phyloP scores from a whole-genome alignment of 352 stramenopile species.

The Globisporangium solare region DNA sequence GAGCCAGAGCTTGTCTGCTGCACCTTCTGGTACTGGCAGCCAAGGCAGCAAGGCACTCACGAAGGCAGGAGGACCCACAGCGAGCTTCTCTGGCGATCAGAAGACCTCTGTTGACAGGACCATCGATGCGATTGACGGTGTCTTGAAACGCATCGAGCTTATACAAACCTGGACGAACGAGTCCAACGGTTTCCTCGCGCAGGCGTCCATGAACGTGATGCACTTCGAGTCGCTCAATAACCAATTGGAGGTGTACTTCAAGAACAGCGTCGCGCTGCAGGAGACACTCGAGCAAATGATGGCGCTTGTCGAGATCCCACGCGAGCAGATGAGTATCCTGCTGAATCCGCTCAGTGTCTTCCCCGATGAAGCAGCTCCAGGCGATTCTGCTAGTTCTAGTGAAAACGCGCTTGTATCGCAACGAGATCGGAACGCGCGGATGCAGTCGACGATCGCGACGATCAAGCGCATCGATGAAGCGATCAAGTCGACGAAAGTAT shows the following conservation, averaged over 20 bases:
- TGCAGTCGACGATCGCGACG: constrained; percentile 34
- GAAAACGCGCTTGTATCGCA: background rate
- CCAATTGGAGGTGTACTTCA: constrained; percentile 76
- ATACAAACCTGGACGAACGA: constrained; percentile 62
- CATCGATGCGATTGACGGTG: constrained; percentile 42
- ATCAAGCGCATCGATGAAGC: constrained; percentile 43
- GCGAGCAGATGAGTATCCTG: constrained; percentile 49
- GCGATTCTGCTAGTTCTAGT: constrained; percentile 4
- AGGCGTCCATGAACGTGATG: constrained; percentile 63
- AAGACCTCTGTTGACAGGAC: constrained; percentile 55
- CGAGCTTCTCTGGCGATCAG: background rate
- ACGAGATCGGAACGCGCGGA: constrained; percentile 23
- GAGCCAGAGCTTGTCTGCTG: background rate
- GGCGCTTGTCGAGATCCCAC: constrained; percentile 40
- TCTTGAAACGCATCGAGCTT: constrained; percentile 37
- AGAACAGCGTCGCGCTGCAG: constrained; percentile 67
- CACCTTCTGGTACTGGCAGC: background rate
- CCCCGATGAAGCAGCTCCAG: constrained; percentile 23
- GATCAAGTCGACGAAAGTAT: constrained; percentile 51
- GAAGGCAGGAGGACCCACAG: background rate
- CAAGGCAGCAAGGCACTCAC: background rate
- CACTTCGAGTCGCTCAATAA: constrained; percentile 81
- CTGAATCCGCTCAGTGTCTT: constrained; percentile 49
- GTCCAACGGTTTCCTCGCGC: constrained; percentile 45
- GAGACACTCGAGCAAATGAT: constrained; percentile 50